Conservation (phyloP, 495 filamentous ascomycete species). For the Friedmanniomyces simplex region DNA sequence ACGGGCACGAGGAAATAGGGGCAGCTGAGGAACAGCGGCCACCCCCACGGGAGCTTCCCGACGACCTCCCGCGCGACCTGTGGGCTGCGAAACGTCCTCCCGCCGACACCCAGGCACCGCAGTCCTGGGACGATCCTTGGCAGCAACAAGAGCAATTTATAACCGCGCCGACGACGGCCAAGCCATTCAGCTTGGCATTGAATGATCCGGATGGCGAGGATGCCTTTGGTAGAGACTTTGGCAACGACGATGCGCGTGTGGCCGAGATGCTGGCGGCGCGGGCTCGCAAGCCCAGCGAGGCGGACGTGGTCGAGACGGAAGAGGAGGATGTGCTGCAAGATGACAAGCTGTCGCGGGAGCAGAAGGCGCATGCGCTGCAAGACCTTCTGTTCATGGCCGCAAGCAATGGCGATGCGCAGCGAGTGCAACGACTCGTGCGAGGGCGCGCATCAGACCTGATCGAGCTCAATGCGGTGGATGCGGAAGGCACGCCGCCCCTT, state of each 20-base stretch:
- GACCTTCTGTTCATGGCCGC: conserved; percentile 89
- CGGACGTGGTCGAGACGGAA: conserved; percentile 49
- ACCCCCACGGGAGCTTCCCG: conserved; percentile 51
- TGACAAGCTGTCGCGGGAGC: conserved; percentile 58
- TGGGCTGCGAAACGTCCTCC: conserved; percentile 70
- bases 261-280: conserved; percentile 96
- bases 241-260: conserved; percentile 74
- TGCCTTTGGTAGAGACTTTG: conserved; percentile 46
- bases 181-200: conserved; percentile 77
- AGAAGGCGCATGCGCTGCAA: conserved; percentile 75
- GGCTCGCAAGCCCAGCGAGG: conserved; percentile 63
- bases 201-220: conserved; percentile 64
- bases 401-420: conserved; percentile 85
- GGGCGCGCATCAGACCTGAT: conserved; percentile 67
- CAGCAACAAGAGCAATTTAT: conserved; percentile 96
- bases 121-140: conserved; percentile 93
- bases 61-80: conserved; percentile 80
- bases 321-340: conserved; percentile 69
- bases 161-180: conserved; percentile 70
- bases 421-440: conserved; percentile 62
- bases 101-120: conserved; percentile 57
- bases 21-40: not conserved
- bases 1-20: conserved; percentile 11
- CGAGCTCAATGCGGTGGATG: conserved; percentile 83
- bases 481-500: conserved; percentile 87